Conservation (phyloP, 2,329 filamentous ascomycete genomes). For the Nemania sp. region DNA sequence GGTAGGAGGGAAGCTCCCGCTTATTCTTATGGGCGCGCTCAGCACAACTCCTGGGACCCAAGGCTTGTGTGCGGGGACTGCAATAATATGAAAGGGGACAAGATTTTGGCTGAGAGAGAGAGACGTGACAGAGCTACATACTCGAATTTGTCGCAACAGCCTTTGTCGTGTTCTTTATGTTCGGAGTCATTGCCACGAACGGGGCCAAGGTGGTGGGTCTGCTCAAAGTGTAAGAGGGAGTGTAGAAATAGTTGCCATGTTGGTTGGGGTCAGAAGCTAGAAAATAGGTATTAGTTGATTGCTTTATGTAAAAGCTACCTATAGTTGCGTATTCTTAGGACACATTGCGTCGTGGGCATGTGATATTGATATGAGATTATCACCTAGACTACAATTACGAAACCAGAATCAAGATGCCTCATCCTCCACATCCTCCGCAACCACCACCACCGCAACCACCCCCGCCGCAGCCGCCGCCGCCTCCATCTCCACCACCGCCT, state of each 20-base stretch:
- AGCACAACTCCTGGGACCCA: background rate
- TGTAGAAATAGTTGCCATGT: conserved; percentile 15
- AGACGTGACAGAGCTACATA: conserved; percentile 15
- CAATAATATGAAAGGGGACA: background rate
- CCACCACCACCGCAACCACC: conserved; percentile 1
- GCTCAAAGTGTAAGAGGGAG: conserved; percentile 20
- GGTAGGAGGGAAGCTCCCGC: background rate
- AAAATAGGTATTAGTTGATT: background rate
- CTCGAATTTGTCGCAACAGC: conserved; percentile 15
- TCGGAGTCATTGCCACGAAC: conserved; percentile 14
- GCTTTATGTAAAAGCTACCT: background rate
- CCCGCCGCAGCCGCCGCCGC: background rate
- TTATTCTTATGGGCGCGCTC: background rate
- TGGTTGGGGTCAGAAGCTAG: conserved; percentile 14
- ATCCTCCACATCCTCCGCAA: conserved; percentile 2
- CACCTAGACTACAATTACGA: background rate
- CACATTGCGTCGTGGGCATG: background rate
- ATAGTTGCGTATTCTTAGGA: background rate
- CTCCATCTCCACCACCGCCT: background rate
- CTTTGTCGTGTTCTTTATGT: conserved; percentile 20
- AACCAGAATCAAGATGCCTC: background rate
- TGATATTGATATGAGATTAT: background rate
- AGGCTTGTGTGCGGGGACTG: conserved; percentile 20
- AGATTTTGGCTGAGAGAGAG: conserved; percentile 11
- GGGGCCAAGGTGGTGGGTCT: conserved; percentile 26